phyloP scores from a whole-genome alignment of 2,329 filamentous ascomycete genomes.

The Penicillium sp. region DNA sequence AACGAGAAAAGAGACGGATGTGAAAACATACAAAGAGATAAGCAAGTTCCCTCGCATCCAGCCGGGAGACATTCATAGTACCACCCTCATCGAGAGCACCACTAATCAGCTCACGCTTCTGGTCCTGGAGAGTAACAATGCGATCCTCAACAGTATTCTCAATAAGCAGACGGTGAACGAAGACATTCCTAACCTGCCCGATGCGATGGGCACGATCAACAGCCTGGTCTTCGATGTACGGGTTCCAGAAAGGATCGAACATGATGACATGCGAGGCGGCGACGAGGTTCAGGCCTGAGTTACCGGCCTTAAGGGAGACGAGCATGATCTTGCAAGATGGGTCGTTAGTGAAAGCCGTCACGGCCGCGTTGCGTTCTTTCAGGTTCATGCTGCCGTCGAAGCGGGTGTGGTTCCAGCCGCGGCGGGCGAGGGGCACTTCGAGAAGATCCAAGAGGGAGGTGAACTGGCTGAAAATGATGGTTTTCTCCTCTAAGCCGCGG shows the following conservation, averaged over 20 bases:
- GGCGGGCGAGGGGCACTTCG: slow-evolving; percentile 59
- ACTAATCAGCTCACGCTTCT: slow-evolving; percentile 68
- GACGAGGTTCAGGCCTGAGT: slow-evolving; percentile 77
- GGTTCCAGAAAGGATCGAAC: slow-evolving; percentile 90
- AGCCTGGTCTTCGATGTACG: slow-evolving; percentile 84
- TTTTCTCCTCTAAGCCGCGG: slow-evolving; percentile 57
- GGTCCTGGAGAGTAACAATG: slow-evolving; percentile 68
- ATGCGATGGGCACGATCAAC: slow-evolving; percentile 84
- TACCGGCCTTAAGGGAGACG: slow-evolving; percentile 70
- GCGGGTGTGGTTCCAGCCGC: slow-evolving; percentile 53
- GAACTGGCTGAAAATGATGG: slow-evolving; percentile 74
- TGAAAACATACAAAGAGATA: slow-evolving; percentile 53
- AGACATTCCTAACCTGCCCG: slow-evolving; percentile 64
- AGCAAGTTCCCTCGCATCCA: slow-evolving; percentile 58
- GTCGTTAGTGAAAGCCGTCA: slow-evolving; percentile 58
- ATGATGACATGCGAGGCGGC: slow-evolving; percentile 78
- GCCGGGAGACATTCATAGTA: slow-evolving; percentile 55
- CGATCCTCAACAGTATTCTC: slow-evolving; percentile 76
- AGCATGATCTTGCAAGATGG: slow-evolving; percentile 60
- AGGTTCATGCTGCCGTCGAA: slow-evolving; percentile 71
- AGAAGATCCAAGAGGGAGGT: slow-evolving; percentile 69
- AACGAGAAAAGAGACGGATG: neutral
- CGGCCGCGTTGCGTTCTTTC: slow-evolving; percentile 56
- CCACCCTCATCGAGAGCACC: slow-evolving; percentile 70
- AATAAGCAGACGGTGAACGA: slow-evolving; percentile 71